phyloP scores from a whole-genome alignment of 495 filamentous ascomycete genomes.

The Cladorrhinum samala region DNA sequence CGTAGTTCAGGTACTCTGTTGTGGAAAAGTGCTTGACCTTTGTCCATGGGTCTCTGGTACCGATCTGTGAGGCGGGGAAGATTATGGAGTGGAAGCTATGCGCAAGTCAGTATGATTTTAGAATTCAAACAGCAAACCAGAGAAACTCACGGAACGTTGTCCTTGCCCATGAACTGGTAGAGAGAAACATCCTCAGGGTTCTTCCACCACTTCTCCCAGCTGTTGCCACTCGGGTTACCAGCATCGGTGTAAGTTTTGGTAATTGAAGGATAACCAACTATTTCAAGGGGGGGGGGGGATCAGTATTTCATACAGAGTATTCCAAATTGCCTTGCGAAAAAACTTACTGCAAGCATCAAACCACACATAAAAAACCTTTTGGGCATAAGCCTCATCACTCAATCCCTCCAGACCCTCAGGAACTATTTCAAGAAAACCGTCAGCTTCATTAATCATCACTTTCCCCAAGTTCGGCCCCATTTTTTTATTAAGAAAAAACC shows the following conservation, averaged over 20 bases:
- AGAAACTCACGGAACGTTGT: slow-evolving; percentile 64
- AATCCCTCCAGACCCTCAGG: slow-evolving; percentile 24
- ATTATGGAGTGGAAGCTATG: slow-evolving; percentile 74
- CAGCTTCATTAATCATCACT: slow-evolving; percentile 3
- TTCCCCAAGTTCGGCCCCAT: no score
- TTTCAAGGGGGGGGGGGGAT: no score
- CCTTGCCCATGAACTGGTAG: slow-evolving; percentile 98
- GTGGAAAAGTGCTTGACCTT: slow-evolving; percentile 83
- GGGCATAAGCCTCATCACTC: slow-evolving; percentile 45
- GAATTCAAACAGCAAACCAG: background rate
- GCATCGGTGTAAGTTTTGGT: slow-evolving; percentile 80
- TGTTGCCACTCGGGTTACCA: slow-evolving; percentile 17
- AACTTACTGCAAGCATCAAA: slow-evolving; percentile 78
- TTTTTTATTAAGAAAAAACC: no score
- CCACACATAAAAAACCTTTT: slow-evolving; percentile 95
- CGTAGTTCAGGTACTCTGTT: slow-evolving; percentile 95
- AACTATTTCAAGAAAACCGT: slow-evolving; percentile 15
- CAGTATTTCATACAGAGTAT: slow-evolving; percentile 2
- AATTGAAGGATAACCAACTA: slow-evolving; percentile 87
- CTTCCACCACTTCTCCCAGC: slow-evolving; percentile 96
- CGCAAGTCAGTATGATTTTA: background rate
- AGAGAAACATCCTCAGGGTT: slow-evolving; percentile 82
- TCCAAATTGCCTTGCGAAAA: background rate
- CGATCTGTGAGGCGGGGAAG: slow-evolving; percentile 82
- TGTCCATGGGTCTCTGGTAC: slow-evolving; percentile 79